Evolutionary conservation across 1,284 basidiomycete genomes (phyloP).

Genomic region (Mycena sp.): DNA sequence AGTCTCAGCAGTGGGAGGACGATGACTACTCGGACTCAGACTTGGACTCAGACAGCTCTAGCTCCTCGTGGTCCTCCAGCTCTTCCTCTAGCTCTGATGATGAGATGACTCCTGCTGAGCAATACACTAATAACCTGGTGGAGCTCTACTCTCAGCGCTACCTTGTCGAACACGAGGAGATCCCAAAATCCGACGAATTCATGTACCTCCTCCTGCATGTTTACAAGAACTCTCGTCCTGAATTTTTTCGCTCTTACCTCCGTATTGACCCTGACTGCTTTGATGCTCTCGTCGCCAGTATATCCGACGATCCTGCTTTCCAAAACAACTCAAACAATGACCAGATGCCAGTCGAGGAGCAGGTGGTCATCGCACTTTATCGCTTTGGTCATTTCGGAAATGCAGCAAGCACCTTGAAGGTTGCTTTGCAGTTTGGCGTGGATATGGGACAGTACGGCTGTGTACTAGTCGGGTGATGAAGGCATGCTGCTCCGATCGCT

Average conservation of each 20-base stretch:
- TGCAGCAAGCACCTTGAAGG: constrained; percentile 17
- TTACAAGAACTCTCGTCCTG: background rate
- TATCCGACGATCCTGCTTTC: background rate
- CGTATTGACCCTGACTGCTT: background rate
- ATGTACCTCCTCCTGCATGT: background rate
- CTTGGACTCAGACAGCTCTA: no score
- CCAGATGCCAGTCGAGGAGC: constrained; percentile 30
- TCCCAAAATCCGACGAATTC: background rate
- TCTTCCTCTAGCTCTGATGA: no score
- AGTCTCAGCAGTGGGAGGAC: no score
- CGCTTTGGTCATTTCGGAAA: constrained; percentile 31
- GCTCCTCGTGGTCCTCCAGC: no score
- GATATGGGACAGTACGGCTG: constrained; percentile 35
- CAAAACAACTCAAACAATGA: constrained; percentile 7
- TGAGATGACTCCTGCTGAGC: no score
- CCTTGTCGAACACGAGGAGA: no score
- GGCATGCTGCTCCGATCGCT: constrained; percentile 20
- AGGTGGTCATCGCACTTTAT: constrained; percentile 28
- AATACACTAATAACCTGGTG: no score
- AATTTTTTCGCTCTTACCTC: background rate
- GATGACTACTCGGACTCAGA: no score
- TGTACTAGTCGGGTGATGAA: constrained; percentile 27
- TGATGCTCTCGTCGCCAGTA: background rate
- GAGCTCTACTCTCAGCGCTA: no score
- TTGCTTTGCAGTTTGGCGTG: constrained; percentile 27